These are phyloP conservation scores for Acer yangbiense DNA, from an alignment of 345 rosid genomes.

Conservation along the genomic window DNA sequence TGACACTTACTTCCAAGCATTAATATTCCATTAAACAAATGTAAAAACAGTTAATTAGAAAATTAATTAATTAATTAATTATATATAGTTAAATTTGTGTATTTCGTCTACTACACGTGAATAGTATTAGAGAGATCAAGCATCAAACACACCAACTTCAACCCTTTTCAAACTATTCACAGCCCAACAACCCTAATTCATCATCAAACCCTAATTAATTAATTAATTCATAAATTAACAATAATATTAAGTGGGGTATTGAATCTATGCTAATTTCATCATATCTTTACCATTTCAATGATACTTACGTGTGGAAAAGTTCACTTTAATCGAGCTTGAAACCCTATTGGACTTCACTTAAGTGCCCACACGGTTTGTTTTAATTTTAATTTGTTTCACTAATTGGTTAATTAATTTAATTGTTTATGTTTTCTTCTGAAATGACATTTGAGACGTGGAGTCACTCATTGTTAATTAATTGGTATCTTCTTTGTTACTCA, in stretches of 20 bases:
- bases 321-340: slow-evolving; percentile 16
- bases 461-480: not conserved
- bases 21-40: slow-evolving; percentile 19
- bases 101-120: slow-evolving; percentile 45
- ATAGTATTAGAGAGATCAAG: slow-evolving; percentile 26
- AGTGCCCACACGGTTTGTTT: slow-evolving; percentile 10
- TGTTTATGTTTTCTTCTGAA: slow-evolving; percentile 19
- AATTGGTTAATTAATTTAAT: slow-evolving; percentile 1
- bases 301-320: slow-evolving; percentile 29
- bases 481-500: slow-evolving; percentile 34
- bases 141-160: slow-evolving; percentile 30
- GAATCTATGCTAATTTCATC: slow-evolving; percentile 55
- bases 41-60: slow-evolving; percentile 16
- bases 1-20: slow-evolving; percentile 30
- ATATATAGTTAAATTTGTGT: not conserved
- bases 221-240: no score
- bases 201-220: not conserved
- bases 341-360: slow-evolving; percentile 20
- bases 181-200: slow-evolving; percentile 39
- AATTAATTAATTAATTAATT: not conserved
- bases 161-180: slow-evolving; percentile 28
- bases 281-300: slow-evolving; percentile 49
- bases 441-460: slow-evolving; percentile 16
- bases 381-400: not conserved
- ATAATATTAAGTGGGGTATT: slow-evolving; percentile 37